Conservation (phyloP, 1,284 basidiomycete species). For the Agroathelia rolfsii region DNA sequence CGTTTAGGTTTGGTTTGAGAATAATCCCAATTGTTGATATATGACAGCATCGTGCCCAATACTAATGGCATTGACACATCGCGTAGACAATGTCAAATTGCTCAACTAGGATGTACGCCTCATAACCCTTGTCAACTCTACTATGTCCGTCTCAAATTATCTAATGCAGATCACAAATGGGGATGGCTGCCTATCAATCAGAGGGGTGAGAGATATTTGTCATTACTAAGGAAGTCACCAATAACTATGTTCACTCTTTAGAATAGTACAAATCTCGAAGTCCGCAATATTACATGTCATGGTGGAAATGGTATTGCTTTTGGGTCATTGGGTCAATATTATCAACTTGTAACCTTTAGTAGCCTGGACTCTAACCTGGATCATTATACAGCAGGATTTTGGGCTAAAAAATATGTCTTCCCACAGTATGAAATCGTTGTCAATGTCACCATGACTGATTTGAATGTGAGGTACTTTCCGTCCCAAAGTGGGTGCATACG, state of each 20-base stretch:
- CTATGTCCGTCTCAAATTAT: slow-evolving; percentile 1
- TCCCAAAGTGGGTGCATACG: no score
- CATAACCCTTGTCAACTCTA: background rate
- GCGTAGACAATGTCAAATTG: slow-evolving; percentile 40
- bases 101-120: slow-evolving; percentile 39
- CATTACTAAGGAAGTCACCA: slow-evolving; percentile 1
- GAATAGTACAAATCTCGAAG: slow-evolving; percentile 48
- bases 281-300: slow-evolving; percentile 40
- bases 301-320: slow-evolving; percentile 61
- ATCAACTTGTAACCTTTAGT: slow-evolving; percentile 39
- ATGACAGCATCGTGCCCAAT: slow-evolving; percentile 46
- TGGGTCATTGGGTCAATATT: slow-evolving; percentile 54
- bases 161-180: slow-evolving; percentile 38
- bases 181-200: slow-evolving; percentile 61
- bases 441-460: slow-evolving; percentile 42
- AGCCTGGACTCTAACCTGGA: no score
- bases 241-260: slow-evolving; percentile 16
- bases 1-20: slow-evolving; percentile 1
- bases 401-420: slow-evolving; percentile 3
- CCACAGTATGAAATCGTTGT: slow-evolving; percentile 43
- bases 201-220: slow-evolving; percentile 35
- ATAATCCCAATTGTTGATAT: slow-evolving; percentile 6
- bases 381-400: no score
- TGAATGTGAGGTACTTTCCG: no score
- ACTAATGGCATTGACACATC: slow-evolving; percentile 60